Evolutionary conservation across 176 grass and related monocot genomes (phyloP).

Genomic region (Olyra latifolia): DNA sequence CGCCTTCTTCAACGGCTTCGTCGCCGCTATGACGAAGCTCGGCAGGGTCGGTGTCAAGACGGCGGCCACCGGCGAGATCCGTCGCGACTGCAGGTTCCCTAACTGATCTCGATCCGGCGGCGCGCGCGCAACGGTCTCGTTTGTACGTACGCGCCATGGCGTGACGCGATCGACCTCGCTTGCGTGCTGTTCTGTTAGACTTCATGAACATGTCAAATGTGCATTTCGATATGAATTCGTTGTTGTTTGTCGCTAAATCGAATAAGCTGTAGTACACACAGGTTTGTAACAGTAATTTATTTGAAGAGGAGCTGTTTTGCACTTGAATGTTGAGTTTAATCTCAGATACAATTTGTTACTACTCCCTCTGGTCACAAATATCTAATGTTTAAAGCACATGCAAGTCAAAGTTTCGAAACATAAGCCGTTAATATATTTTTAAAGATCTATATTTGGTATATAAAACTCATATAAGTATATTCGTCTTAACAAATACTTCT

Average conservation of each 20-base stretch:
- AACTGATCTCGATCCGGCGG: slow-evolving; percentile 14
- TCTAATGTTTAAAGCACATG: no score
- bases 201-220: neutral
- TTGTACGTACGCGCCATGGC: neutral
- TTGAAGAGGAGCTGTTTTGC: neutral
- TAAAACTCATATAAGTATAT: no score
- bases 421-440: no score
- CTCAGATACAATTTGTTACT: no score
- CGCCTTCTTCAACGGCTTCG: slow-evolving; percentile 52
- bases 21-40: slow-evolving; percentile 45
- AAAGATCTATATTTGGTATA: no score
- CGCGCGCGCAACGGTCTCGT: slow-evolving; percentile 2
- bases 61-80: slow-evolving; percentile 50
- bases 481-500: no score
- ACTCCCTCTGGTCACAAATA: no score
- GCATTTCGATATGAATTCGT: neutral
- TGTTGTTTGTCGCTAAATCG: neutral
- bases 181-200: neutral
- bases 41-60: slow-evolving; percentile 52
- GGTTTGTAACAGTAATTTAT: neutral
- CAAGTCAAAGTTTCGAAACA: no score
- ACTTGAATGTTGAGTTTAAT: neutral
- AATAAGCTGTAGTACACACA: neutral
- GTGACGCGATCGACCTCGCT: neutral
- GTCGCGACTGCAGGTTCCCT: slow-evolving; percentile 48